Conservation (phyloP, 1,284 basidiomycete species). For the Cutaneotrichosporon curvatum region DNA sequence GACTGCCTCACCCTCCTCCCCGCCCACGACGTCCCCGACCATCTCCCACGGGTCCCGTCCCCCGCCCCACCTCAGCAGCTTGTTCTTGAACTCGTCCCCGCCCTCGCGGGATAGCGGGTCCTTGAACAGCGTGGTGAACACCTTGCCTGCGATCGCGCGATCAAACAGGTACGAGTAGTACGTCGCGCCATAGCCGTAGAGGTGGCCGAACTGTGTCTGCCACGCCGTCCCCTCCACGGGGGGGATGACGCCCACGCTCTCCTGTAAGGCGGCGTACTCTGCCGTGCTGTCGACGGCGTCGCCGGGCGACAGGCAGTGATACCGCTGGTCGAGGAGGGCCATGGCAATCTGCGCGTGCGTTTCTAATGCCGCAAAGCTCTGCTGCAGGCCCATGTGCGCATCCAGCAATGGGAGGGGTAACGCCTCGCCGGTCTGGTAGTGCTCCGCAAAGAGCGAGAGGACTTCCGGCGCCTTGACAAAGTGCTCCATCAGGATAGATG, state of each 20-base stretch:
- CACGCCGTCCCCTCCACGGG: conserved; percentile 75
- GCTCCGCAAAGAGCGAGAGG: conserved; percentile 65
- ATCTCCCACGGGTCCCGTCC: conserved; percentile 91
- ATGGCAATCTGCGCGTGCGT: conserved; percentile 88
- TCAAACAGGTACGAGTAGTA: conserved; percentile 98
- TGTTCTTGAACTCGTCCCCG: conserved; percentile 70
- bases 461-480: conserved; percentile 77
- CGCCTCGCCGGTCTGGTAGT: conserved; percentile 58
- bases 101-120: conserved; percentile 58
- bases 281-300: conserved; percentile 62
- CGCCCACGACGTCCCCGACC: conserved; percentile 65
- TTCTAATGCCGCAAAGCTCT: conserved; percentile 56
- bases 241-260: conserved; percentile 68
- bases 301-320: conserved; percentile 62
- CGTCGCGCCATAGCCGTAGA: conserved; percentile 93
- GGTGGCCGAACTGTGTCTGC: conserved; percentile 91
- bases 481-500: conserved; percentile 98
- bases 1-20: conserved; percentile 31
- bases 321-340: conserved; percentile 79
- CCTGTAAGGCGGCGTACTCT: conserved; percentile 58
- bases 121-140: conserved; percentile 75
- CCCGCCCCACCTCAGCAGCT: conserved; percentile 75
- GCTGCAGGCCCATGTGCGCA: conserved; percentile 39
- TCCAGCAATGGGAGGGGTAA: conserved; percentile 57
- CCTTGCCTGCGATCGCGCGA: conserved; percentile 82